phyloP scores from a whole-genome alignment of 164 flowering plant species.

The Magnolia changhungtana region DNA sequence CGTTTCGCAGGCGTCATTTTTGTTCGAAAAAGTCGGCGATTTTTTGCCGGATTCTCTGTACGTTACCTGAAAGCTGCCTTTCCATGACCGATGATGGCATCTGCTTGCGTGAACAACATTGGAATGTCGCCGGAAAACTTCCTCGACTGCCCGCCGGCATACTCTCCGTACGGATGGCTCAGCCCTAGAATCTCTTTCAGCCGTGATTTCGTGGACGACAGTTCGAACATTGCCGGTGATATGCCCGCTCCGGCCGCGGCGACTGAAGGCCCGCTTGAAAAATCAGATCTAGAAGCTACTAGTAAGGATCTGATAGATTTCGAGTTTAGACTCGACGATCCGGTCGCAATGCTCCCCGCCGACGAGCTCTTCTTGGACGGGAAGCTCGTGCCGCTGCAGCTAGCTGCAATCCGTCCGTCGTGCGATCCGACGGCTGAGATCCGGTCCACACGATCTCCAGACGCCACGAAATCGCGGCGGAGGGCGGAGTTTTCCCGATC shows the following conservation, averaged over 20 bases:
- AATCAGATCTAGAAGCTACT: constrained; percentile 27
- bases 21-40: neutral
- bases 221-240: constrained; percentile 13
- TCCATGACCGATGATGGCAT: constrained; percentile 55
- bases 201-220: constrained; percentile 41
- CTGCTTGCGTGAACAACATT: constrained; percentile 79
- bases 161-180: constrained; percentile 56
- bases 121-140: constrained; percentile 52
- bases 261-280: constrained; percentile 1
- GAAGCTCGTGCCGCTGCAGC: constrained; percentile 69
- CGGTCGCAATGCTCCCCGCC: constrained; percentile 79
- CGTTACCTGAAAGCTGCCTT: neutral
- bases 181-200: constrained; percentile 59
- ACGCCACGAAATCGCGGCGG: neutral
- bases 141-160: constrained; percentile 35
- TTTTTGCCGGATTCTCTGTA: neutral
- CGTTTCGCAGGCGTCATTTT: neutral
- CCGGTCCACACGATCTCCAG: constrained; percentile 4
- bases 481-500: neutral
- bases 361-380: constrained; percentile 86
- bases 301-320: constrained; percentile 47
- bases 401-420: constrained; percentile 19
- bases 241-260: constrained; percentile 3
- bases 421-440: neutral
- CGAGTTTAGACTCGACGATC: constrained; percentile 81